Evolutionary conservation across 352 stramenopile species (phyloP).

Genomic region (Phytophthora colocasiae): DNA sequence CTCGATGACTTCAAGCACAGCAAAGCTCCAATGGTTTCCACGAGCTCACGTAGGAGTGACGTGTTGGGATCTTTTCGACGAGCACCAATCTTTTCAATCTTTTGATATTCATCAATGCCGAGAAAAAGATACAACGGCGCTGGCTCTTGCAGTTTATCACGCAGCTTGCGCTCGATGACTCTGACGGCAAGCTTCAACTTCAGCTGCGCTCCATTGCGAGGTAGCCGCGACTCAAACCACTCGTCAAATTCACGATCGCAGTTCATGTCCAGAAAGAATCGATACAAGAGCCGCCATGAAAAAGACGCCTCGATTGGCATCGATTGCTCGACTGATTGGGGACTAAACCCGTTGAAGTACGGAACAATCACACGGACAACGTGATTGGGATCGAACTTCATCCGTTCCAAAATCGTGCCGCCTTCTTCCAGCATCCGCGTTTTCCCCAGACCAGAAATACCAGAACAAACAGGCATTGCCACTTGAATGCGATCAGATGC

Average conservation of each 20-base stretch:
- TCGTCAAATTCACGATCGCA: not conserved
- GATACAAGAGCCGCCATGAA: slow-evolving; percentile 25
- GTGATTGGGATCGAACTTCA: slow-evolving; percentile 28
- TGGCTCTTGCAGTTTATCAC: not conserved
- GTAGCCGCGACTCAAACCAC: not conserved
- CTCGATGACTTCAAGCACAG: not conserved
- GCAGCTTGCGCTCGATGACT: slow-evolving; percentile 25
- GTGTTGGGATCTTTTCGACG: slow-evolving; percentile 3
- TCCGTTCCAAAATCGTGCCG: slow-evolving; percentile 29
- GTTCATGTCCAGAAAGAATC: slow-evolving; percentile 40
- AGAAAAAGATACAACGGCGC: slow-evolving; percentile 39
- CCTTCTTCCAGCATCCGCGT: slow-evolving; percentile 48
- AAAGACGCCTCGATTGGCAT: slow-evolving; percentile 50
- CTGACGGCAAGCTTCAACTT: not conserved
- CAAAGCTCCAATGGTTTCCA: slow-evolving; percentile 3
- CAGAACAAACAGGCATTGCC: slow-evolving; percentile 40
- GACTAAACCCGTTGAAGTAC: slow-evolving; percentile 22
- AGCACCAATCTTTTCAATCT: slow-evolving; percentile 25
- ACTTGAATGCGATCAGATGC: too few species aligned
- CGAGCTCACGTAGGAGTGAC: slow-evolving; percentile 16
- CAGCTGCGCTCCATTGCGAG: slow-evolving; percentile 12
- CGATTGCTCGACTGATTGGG: slow-evolving; percentile 28
- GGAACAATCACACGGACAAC: slow-evolving; percentile 37
- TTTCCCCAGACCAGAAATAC: slow-evolving; percentile 45
- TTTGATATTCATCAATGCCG: slow-evolving; percentile 44